Conservation (phyloP, 2,329 filamentous ascomycete species). For the Apiospora phragmitis region DNA sequence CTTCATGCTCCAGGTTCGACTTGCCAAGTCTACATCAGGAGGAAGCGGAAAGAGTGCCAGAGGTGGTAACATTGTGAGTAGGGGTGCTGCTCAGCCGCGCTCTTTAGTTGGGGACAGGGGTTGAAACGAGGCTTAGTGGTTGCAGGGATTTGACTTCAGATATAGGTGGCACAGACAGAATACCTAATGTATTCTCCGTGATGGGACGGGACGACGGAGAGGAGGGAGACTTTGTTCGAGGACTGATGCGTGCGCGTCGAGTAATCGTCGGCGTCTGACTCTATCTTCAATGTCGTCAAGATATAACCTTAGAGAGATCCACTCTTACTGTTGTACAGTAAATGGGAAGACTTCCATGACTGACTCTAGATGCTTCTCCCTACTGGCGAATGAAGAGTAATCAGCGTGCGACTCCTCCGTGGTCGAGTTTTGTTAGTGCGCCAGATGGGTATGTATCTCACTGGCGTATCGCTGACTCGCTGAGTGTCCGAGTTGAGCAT, state of each 20-base stretch:
- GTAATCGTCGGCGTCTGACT: not conserved
- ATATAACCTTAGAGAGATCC: not conserved
- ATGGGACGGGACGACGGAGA: not conserved
- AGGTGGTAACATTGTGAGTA: not conserved
- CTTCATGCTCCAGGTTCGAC: not conserved
- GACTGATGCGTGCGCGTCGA: not conserved
- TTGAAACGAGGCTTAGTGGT: constrained; percentile 5
- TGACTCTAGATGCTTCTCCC: not conserved
- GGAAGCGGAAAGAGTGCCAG: not conserved
- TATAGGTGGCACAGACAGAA: not conserved
- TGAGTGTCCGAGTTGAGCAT: not conserved
- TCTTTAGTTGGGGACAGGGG: not conserved
- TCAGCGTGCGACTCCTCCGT: not conserved
- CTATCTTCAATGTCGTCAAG: not conserved
- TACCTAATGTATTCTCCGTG: constrained; percentile 5
- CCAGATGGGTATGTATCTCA: not conserved
- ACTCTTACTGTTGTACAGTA: not conserved
- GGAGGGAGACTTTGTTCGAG: not conserved
- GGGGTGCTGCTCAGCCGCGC: constrained; percentile 2
- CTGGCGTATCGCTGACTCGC: not conserved
- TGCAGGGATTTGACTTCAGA: not conserved
- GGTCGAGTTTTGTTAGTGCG: not conserved
- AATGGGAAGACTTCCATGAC: not conserved
- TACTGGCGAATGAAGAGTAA: not conserved
- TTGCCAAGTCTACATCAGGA: not conserved